phyloP scores from a whole-genome alignment of 164 flowering plant genomes.

The Platanus orientalis region DNA sequence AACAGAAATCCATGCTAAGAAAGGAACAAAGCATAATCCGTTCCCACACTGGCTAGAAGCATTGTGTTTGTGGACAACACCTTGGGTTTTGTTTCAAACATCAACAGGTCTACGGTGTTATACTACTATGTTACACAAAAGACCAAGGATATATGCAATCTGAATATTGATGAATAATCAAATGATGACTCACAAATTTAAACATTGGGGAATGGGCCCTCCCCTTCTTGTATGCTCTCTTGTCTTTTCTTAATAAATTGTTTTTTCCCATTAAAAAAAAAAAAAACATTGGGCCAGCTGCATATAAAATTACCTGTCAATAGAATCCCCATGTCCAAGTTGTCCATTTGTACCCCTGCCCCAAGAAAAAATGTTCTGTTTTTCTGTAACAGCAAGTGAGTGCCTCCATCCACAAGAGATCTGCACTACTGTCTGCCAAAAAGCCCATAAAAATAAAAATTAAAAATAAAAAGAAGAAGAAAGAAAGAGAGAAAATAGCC shows the following conservation, averaged over 20 bases:
- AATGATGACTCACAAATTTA: background rate
- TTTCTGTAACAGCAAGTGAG: conserved; percentile 63
- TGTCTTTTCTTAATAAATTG: no score
- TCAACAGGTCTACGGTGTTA: background rate
- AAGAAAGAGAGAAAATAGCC: no score
- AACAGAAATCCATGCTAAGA: background rate
- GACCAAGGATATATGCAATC: background rate
- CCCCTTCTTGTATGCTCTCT: no score
- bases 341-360: conserved; percentile 86
- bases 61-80: background rate
- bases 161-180: background rate
- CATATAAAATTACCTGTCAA: conserved; percentile 42
- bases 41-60: background rate
- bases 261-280: background rate
- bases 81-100: background rate
- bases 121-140: background rate
- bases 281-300: no score
- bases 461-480: no score
- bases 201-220: background rate
- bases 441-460: background rate
- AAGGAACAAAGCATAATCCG: background rate
- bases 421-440: conserved; percentile 55
- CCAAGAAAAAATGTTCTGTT: conserved; percentile 65
- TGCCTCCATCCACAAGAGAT: conserved; percentile 84
- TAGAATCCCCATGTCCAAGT: conserved; percentile 64